Percentiles rank a stretch among this genome's conserved stretches.
Evolutionary conservation across 768 basidiomycete species (phyloP).

Genomic region (Boletus edulis): DNA sequence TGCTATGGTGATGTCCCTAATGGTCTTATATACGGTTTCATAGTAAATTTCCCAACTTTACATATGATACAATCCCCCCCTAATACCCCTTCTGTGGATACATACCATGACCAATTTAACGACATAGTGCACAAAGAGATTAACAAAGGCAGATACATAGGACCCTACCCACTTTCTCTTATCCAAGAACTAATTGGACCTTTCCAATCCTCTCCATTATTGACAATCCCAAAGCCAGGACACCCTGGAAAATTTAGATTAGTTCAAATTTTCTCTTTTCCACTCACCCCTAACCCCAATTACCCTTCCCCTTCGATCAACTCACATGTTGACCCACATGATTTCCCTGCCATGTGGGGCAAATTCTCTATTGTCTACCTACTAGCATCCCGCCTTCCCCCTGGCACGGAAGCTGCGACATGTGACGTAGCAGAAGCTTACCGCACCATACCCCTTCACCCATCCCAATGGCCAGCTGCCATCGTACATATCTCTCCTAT

Average conservation of each 20-base stretch:
- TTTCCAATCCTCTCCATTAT: background rate
- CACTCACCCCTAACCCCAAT: accelerated
- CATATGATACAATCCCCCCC: no score
- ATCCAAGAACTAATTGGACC: background rate
- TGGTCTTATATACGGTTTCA: background rate
- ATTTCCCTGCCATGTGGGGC: background rate
- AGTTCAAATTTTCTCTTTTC: background rate
- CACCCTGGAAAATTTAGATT: background rate
- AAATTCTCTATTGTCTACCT: background rate
- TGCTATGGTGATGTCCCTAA: background rate
- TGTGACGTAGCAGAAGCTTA: background rate
- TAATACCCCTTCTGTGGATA: no score
- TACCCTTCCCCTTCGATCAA: background rate
- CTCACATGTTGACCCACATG: accelerated
- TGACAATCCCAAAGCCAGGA: background rate
- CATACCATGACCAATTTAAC: background rate
- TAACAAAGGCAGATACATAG: background rate
- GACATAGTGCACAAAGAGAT: background rate
- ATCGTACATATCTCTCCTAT: background rate
- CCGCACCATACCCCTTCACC: background rate
- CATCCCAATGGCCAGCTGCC: background rate
- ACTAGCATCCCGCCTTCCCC: background rate
- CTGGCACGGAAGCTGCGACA: background rate
- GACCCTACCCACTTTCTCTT: background rate
- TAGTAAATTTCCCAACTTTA: background rate